phyloP scores from a whole-genome alignment of 2,329 filamentous ascomycete genomes.

The Colletotrichum simmondsii region DNA sequence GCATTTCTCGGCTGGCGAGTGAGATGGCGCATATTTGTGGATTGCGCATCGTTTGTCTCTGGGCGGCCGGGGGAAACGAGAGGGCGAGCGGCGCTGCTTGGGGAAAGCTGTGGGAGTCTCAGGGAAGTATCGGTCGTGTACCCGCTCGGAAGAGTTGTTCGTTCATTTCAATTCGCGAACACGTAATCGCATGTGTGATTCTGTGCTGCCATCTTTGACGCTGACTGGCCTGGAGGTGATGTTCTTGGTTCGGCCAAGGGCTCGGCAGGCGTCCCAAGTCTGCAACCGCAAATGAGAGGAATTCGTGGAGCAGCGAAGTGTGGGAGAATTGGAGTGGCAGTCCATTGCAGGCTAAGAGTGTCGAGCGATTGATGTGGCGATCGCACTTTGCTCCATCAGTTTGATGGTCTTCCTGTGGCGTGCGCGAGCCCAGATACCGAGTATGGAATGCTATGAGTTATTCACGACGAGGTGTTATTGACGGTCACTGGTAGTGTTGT shows the following conservation, averaged over 20 bases:
- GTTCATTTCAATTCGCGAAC: slow-evolving; percentile 9
- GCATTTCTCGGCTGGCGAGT: slow-evolving; percentile 32
- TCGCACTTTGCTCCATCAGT: neutral
- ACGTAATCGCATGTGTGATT: slow-evolving; percentile 20
- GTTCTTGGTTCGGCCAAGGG: slow-evolving; percentile 25
- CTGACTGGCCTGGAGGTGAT: slow-evolving; percentile 16
- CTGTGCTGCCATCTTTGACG: neutral
- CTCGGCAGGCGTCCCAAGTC: slow-evolving; percentile 21
- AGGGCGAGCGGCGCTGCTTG: neutral
- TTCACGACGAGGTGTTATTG: neutral
- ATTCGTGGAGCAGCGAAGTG: neutral
- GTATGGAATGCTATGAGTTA: neutral
- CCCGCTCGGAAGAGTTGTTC: neutral
- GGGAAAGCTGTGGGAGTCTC: neutral
- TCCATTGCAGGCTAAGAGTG: rapidly evolving
- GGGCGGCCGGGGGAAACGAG: slow-evolving; percentile 2
- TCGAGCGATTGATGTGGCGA: neutral
- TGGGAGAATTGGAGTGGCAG: neutral
- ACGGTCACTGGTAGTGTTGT: neutral
- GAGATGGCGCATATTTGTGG: slow-evolving; percentile 18
- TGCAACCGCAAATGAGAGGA: slow-evolving; percentile 21
- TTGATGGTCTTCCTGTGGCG: neutral
- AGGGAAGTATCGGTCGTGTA: slow-evolving; percentile 20
- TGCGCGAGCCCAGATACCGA: neutral
- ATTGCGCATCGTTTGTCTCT: slow-evolving; percentile 6